phyloP scores from a whole-genome alignment of 1,139 yeast species.

The Meyerozyma sp. region DNA sequence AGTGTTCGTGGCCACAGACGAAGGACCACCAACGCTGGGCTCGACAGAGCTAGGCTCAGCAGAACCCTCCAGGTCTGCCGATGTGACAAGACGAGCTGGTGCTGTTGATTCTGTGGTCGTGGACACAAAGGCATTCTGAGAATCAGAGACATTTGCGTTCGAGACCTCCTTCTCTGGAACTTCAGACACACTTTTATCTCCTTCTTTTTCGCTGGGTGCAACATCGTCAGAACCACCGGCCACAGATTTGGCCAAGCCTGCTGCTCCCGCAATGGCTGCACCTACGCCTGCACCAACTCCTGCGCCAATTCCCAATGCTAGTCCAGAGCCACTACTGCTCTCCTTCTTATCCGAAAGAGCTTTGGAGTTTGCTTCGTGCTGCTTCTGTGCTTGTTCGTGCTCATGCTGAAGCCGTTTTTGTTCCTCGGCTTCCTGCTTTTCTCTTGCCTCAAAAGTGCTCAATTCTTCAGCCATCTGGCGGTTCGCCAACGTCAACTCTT shows the following conservation, averaged over 20 bases:
- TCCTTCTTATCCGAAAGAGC: constrained; percentile 14
- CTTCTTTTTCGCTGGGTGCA: constrained; percentile 2
- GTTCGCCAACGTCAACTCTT: constrained; percentile 23
- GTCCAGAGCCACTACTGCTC: constrained; percentile 21
- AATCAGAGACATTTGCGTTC: neutral
- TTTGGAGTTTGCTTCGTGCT: constrained; percentile 32
- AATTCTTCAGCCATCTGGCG: constrained; percentile 18
- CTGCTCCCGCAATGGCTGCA: constrained; percentile 22
- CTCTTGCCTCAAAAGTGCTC: constrained; percentile 2
- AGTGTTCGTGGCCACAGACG: constrained; percentile 29
- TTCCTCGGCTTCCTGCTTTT: constrained; percentile 17
- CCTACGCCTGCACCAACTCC: constrained; percentile 23
- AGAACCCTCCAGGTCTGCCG: neutral
- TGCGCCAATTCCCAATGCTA: constrained; percentile 17
- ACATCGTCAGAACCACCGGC: neutral
- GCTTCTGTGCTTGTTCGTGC: constrained; percentile 12
- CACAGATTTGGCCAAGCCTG: constrained; percentile 5
- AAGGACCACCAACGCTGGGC: constrained; percentile 11
- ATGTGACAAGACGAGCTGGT: neutral
- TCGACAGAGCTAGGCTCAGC: neutral
- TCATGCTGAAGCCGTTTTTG: constrained; percentile 7
- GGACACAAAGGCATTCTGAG: neutral
- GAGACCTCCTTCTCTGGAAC: constrained; percentile 4
- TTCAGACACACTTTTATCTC: constrained; percentile 5
- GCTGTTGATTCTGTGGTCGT: neutral